Evolutionary conservation across 805 yeast species (phyloP), one percentile per base, ranked within the genome.

Genomic region (Candida piceae): DNA sequence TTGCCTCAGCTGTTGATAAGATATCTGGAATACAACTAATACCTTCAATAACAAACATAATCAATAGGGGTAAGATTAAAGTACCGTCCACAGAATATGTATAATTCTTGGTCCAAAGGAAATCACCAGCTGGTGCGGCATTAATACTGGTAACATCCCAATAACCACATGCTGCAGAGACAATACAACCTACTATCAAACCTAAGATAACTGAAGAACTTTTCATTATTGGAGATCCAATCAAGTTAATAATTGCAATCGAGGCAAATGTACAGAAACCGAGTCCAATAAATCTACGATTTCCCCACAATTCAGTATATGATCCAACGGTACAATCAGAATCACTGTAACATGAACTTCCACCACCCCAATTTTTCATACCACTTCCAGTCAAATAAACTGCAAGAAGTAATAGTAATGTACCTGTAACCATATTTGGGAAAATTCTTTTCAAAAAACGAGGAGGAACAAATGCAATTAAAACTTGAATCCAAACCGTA

Each of bases 1-100:
- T 80, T 8, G 84, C 94, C 53, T 84, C 95, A 35, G 84, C 78
- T 22, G 93, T 83, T 15, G 94, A 90, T n/a, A 89, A 80, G 52
- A 84, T 78, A 56, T 84, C 94, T 50, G 93, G 93, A 50, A 84
- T 82, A 41, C 88, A 79, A 64, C 84, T 90, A 78, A 84, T 82
- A 69, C 81, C 79, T 51, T 80, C 63, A 16, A 79, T 83, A 26
- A 84, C 66, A 52, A 76, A 84, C 29, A 82, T 79, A 2, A 89
- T 84, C 35, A 84, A 59, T 59, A 81, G 69, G 6, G 94, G 93
- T 33, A 84, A 60, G 3, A 84, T 84, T 3, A 78, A 72, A 1
- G 94, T 89, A 2, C 84, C 94, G 48, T 84, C 82, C 2, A 85
- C 73, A 24, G 66, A 58, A 36, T 84, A 67, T 35, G 69, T 74